phyloP scores from a whole-genome alignment of 176 grass and related monocot genomes.

The Carex littledalei region DNA sequence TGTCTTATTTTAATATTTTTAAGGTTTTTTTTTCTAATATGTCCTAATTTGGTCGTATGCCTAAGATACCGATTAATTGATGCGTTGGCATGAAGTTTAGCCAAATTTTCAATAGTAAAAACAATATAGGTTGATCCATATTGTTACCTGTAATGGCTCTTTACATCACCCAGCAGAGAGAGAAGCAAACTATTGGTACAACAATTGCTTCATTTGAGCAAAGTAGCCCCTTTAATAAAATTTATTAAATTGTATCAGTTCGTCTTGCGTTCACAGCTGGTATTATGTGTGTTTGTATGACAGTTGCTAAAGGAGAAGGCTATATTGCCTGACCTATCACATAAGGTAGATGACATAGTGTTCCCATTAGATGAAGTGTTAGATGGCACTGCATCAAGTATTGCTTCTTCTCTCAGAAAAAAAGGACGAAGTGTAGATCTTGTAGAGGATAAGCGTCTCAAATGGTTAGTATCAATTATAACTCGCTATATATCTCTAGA shows the following conservation, averaged over 20 bases:
- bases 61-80: background rate
- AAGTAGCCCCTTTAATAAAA: background rate
- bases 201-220: background rate
- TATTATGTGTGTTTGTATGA: conserved; percentile 12
- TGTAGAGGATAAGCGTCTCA: conserved; percentile 73
- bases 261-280: background rate
- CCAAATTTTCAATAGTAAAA: background rate
- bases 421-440: conserved; percentile 67
- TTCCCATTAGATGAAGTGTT: conserved; percentile 74
- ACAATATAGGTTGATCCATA: background rate
- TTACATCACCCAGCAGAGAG: background rate
- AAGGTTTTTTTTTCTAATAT: no score
- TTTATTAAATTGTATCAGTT: conserved; percentile 1
- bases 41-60: no score
- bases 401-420: conserved; percentile 53
- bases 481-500: background rate
- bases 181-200: background rate
- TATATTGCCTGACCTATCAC: conserved; percentile 50
- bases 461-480: conserved; percentile 50
- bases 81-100: background rate
- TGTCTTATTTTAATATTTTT: no score
- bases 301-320: conserved; percentile 83
- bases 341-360: conserved; percentile 68
- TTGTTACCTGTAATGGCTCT: background rate
- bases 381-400: conserved; percentile 49